phyloP scores from a whole-genome alignment of 129 eudicot genomes.

The Heracleum sosnowskyi region DNA sequence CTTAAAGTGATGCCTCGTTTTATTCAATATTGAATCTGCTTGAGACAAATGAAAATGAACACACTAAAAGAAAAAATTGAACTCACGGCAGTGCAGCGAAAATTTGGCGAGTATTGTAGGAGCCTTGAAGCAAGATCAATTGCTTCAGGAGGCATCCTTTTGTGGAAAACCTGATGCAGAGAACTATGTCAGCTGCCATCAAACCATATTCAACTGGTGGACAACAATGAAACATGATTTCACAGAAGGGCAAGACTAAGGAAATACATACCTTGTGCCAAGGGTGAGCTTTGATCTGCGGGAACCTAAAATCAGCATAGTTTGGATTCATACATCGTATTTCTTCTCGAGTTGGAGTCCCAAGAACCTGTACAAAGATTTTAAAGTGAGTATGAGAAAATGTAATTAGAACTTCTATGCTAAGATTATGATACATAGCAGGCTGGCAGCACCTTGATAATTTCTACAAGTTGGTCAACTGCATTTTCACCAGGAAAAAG shows the following conservation, averaged over 20 bases:
- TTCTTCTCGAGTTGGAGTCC: constrained; percentile 98
- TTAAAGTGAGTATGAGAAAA: constrained; percentile 4
- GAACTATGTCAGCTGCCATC: constrained; percentile 3
- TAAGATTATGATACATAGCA: not conserved
- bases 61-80: constrained; percentile 5
- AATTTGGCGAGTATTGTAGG: constrained; percentile 52
- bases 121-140: constrained; percentile 57
- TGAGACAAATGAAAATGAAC: not conserved
- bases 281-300: constrained; percentile 60
- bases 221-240: not conserved
- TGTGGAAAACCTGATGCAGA: constrained; percentile 40
- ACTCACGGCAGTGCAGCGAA: constrained; percentile 56
- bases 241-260: not conserved
- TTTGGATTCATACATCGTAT: constrained; percentile 96
- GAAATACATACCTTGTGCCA: constrained; percentile 36
- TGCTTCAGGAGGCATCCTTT: constrained; percentile 58
- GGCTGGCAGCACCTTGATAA: constrained; percentile 56
- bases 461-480: constrained; percentile 92
- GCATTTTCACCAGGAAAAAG: constrained; percentile 96
- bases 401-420: not conserved
- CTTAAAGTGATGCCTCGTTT: not conserved
- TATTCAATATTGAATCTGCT: too few species aligned
- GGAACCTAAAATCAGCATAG: constrained; percentile 76
- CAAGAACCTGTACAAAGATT: constrained; percentile 58
- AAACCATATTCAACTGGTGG: not conserved